Evolutionary conservation across 2,329 filamentous ascomycete genomes (phyloP).

Genomic region (Colletotrichum eleusines): DNA sequence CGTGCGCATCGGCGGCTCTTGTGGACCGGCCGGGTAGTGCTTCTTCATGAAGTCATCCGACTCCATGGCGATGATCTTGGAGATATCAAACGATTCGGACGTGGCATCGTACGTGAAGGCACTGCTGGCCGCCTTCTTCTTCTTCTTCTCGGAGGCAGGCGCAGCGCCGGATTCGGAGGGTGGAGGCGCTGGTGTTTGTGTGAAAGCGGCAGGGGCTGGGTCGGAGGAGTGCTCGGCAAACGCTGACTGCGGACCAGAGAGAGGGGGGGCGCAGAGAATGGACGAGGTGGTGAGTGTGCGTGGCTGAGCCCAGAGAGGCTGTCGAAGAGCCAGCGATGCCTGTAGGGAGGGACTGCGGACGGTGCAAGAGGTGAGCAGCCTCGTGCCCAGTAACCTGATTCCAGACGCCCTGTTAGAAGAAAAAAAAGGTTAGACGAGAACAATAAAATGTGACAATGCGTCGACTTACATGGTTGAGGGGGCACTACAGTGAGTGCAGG

Average conservation of each 20-base stretch:
- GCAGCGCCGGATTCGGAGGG: background rate
- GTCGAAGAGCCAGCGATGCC: slow-evolving; percentile 20
- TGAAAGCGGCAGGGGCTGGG: background rate
- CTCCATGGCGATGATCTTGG: slow-evolving; percentile 52
- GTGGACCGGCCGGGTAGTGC: slow-evolving; percentile 34
- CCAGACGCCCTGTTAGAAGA: slow-evolving; percentile 40
- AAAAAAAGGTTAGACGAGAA: background rate
- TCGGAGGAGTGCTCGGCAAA: background rate
- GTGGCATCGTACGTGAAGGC: slow-evolving; percentile 41
- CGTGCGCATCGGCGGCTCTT: slow-evolving; percentile 51
- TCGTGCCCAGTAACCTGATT: slow-evolving; percentile 37
- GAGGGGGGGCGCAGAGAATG: background rate
- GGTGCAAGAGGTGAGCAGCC: slow-evolving; percentile 37
- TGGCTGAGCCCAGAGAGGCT: slow-evolving; percentile 23
- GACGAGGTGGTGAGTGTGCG: slow-evolving; percentile 30
- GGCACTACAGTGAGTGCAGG: background rate
- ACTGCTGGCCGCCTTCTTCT: slow-evolving; percentile 6
- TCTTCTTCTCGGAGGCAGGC: slow-evolving; percentile 11
- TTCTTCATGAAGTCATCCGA: slow-evolving; percentile 44
- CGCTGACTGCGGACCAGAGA: background rate
- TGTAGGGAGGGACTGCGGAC: slow-evolving; percentile 5
- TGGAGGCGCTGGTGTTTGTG: slow-evolving; percentile 22
- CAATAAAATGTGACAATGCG: background rate
- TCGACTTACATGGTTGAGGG: slow-evolving; percentile 27
- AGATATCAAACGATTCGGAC: slow-evolving; percentile 48